A percentile compares a stretch with the other conserved stretches of the same genome.
Evolutionary conservation across 345 rosid genomes (phyloP).

Genomic region (Eucalyptus grandis): DNA sequence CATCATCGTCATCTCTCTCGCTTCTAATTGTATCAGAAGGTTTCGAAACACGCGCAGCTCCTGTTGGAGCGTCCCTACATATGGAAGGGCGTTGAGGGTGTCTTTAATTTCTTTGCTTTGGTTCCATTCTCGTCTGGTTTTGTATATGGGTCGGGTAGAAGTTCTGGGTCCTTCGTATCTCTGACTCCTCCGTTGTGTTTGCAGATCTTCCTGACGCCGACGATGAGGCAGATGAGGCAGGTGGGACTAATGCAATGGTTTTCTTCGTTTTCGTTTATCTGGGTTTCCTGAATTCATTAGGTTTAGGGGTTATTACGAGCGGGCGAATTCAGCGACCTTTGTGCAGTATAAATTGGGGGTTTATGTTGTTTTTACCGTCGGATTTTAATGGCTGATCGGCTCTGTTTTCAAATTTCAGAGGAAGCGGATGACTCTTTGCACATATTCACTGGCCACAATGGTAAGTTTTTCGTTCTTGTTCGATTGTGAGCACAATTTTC

Average conservation of each 20-base stretch:
- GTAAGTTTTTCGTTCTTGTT: slow-evolving; percentile 5
- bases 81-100: not conserved
- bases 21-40: not conserved
- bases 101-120: not conserved
- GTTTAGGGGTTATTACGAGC: not conserved
- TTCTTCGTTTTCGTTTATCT: not conserved
- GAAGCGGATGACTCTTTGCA: slow-evolving; percentile 81
- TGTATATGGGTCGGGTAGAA: not conserved
- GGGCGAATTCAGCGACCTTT: not conserved
- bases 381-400: not conserved
- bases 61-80: not conserved
- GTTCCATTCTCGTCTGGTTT: not conserved
- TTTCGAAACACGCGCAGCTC: not conserved
- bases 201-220: slow-evolving; percentile 82
- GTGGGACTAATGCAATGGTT: not conserved
- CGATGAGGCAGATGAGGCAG: slow-evolving; percentile 23
- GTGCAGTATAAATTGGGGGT: not conserved
- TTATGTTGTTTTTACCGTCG: no score
- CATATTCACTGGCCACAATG: slow-evolving; percentile 79
- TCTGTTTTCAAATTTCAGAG: slow-evolving; percentile 16
- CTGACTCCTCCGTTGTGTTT: not conserved
- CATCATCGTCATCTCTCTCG: not conserved
- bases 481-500: not conserved
- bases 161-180: not conserved
- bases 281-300: not conserved